Evolutionary conservation across 345 rosid species (phyloP), one percentile per base, ranked within the genome.

Genomic region (Anastatica hierochuntica): DNA sequence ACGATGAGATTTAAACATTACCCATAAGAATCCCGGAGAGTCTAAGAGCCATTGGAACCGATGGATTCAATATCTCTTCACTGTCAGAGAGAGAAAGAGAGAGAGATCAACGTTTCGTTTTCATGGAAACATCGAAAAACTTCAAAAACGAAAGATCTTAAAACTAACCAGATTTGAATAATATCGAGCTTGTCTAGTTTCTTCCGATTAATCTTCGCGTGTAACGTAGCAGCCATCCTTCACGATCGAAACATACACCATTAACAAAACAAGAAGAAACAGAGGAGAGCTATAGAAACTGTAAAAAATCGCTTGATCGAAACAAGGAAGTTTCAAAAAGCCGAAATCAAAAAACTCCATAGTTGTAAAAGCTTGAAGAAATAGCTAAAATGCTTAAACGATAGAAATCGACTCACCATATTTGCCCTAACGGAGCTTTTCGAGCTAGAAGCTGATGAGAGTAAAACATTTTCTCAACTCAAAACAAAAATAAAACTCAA

Each of bases 1-100:
- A 43, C 41, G 20, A 60, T 20, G 10, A 67, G 19, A 21, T 9
- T 36, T 45, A 16, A 43, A 8, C 20, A 43, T 3, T 71, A 82
- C 96, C 98, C 96, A 92, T 88, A 14, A 92, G 80, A 66, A 92
- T 88, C 49, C 95, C 84, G 5, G 96, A 81, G 47, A 92, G 94
- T 44, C 96, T 72, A 19, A 88, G 88, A 57, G 96, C 96, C 92
- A 88, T 81, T 0, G 96, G 98, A 59, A 84, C 81, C 2, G 90
- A 77, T 0, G 98, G 95, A 56, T 92, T 82, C 68, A 88, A 58
- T 55, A 92, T 92, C 71, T 92, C 94, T 65, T 90, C 98, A 24
- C 96, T 88, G 81, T 8, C n/a, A n/a, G n/a, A n/a, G n/a, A n/a
- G n/a, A n/a, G n/a, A n/a, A n/a, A n/a, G n/a, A n/a, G n/a, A n/a